A percentile compares a stretch with the other conserved stretches of the same genome.
Evolutionary conservation across 129 eudicot genomes (phyloP).

Genomic region (Flaveria trinervia): DNA sequence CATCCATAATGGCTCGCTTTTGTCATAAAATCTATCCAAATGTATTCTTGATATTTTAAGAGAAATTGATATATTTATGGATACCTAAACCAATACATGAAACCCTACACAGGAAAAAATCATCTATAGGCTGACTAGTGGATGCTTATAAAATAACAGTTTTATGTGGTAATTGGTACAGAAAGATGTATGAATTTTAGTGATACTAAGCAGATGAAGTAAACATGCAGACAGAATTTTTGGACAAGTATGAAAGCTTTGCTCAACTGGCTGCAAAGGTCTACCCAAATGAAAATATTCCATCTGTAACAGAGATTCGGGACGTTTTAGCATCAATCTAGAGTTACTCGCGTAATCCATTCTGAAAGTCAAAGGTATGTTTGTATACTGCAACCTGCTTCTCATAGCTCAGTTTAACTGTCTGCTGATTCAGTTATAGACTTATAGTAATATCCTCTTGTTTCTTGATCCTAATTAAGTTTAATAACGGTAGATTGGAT

Average conservation of each 20-base stretch:
- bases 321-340: slow-evolving; percentile 79
- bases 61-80: not conserved
- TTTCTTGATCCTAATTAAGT: not conserved
- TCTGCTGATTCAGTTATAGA: not conserved
- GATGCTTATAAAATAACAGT: not conserved
- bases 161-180: not conserved
- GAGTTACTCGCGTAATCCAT: slow-evolving; percentile 21
- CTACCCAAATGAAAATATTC: slow-evolving; percentile 70
- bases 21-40: not conserved
- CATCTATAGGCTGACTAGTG: not conserved
- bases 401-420: not conserved
- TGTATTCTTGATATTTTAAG: not conserved
- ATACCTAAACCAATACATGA: not conserved
- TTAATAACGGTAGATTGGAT: not conserved
- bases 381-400: slow-evolving; percentile 2
- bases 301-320: slow-evolving; percentile 71
- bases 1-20: not conserved
- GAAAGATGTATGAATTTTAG: not conserved
- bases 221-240: slow-evolving; percentile 66
- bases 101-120: not conserved
- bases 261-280: slow-evolving; percentile 74
- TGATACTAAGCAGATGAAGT: slow-evolving; percentile 18
- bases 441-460: not conserved
- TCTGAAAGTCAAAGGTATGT: slow-evolving; percentile 22
- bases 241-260: slow-evolving; percentile 87